A percentile compares a stretch with the other conserved stretches of the same genome.
These are phyloP conservation scores for Smittium culicis DNA, from an alignment of 371 early-diverging fungal genomes.

Conservation along the genomic window DNA sequence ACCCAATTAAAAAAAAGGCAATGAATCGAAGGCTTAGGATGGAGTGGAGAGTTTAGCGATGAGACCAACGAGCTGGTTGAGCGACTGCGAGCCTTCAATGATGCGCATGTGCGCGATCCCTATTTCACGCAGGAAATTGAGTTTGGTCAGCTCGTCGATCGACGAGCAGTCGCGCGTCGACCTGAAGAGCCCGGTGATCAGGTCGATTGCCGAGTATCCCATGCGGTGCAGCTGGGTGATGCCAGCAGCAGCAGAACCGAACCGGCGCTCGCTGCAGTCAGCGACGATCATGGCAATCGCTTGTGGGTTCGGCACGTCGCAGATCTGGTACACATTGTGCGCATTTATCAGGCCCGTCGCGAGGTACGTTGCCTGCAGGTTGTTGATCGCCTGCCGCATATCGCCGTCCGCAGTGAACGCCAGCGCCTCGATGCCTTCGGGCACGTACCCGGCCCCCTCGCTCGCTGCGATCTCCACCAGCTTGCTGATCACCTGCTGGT, in stretches of 20 bases:
- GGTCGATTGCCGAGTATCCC: constrained; percentile 82
- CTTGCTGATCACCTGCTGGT: constrained; percentile 59
- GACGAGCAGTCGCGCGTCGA: constrained; percentile 27
- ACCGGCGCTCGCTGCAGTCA: constrained; percentile 44
- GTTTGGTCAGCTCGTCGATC: constrained; percentile 54
- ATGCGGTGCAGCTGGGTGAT: constrained; percentile 55
- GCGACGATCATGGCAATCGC: constrained; percentile 57
- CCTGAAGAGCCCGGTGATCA: constrained; percentile 78
- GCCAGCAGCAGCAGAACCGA: constrained; percentile 52
- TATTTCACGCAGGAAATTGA: constrained; percentile 78
- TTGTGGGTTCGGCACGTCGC: constrained; percentile 90
- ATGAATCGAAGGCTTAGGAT: no score
- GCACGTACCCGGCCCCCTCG: constrained; percentile 70
- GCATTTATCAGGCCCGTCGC: constrained; percentile 71
- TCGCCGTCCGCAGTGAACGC: constrained; percentile 96
- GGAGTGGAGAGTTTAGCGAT: no score
- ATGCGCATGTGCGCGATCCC: constrained; percentile 69
- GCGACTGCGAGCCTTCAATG: no score
- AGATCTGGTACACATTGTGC: constrained; percentile 88
- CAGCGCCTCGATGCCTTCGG: constrained; percentile 83
- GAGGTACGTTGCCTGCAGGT: constrained; percentile 79
- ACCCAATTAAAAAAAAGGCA: no score
- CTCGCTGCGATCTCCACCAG: constrained; percentile 64
- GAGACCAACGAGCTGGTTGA: no score
- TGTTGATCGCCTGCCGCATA: constrained; percentile 97